Percentiles rank a stretch among this genome's conserved stretches.
These are phyloP conservation scores for Lentinula sp. DNA, from an alignment of 768 basidiomycete genomes.

Conservation along the genomic window DNA sequence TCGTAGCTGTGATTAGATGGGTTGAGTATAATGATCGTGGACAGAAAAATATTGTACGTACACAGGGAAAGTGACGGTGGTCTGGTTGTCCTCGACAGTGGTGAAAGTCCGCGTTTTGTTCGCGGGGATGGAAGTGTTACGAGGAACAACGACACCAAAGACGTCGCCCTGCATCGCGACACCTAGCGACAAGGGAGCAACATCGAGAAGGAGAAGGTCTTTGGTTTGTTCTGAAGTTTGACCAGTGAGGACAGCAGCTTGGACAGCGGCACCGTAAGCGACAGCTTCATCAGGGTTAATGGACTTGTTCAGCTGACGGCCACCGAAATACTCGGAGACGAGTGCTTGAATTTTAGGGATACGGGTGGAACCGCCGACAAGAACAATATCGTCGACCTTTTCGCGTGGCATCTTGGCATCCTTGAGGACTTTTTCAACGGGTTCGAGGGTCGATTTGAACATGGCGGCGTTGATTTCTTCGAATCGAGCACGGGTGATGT, in stretches of 20 bases:
- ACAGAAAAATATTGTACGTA: conserved; percentile 26
- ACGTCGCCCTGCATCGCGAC: conserved; percentile 99
- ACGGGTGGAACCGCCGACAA: conserved; percentile 99
- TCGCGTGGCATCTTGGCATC: conserved; percentile 97
- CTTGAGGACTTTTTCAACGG: conserved; percentile 98
- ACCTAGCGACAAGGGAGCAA: conserved; percentile 96
- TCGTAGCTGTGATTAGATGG: conserved; percentile 60
- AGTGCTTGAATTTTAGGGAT: conserved; percentile 98
- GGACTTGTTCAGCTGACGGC: conserved; percentile 98
- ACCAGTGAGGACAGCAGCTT: conserved; percentile 97
- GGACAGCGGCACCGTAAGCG: conserved; percentile 98
- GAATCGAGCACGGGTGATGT: conserved; percentile 99
- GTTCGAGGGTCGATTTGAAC: conserved; percentile 97
- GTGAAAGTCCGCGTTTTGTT: conserved; percentile 99
- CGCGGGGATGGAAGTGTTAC: conserved; percentile 99
- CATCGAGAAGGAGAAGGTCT: conserved; percentile 97
- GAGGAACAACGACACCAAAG: conserved; percentile 98
- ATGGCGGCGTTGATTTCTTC: conserved; percentile 95
- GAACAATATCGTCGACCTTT: conserved; percentile 98
- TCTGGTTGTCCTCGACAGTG: conserved; percentile 99
- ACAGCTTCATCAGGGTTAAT: conserved; percentile 99
- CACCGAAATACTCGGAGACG: conserved; percentile 98
- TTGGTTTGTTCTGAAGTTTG: conserved; percentile 99
- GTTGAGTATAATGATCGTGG: not conserved
- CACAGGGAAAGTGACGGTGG: conserved; percentile 99